A percentile compares a stretch with the other conserved stretches of the same genome.
Conservation (phyloP, 192 early-diverging fungal genomes). For the Coemansia sp. region DNA sequence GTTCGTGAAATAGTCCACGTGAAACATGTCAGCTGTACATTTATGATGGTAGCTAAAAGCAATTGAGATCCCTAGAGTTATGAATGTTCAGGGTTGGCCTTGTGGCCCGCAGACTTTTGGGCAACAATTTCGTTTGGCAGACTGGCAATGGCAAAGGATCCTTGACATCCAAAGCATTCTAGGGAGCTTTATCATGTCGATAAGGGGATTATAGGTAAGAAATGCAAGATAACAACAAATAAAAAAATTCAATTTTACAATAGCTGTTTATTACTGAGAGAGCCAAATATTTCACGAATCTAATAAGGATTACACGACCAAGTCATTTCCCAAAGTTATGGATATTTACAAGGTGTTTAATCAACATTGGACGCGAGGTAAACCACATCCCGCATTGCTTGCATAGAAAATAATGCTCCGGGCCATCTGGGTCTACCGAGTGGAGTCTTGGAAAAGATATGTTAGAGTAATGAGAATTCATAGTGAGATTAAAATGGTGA, state of each 20-base stretch:
- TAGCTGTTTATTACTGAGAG: no score
- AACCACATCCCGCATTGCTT: background rate
- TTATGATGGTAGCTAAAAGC: no score
- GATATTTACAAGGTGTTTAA: no score
- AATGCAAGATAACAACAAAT: background rate
- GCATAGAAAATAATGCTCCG: background rate
- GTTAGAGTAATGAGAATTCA: background rate
- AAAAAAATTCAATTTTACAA: no score
- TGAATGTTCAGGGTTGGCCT: no score
- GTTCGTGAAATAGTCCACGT: background rate
- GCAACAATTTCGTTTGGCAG: background rate
- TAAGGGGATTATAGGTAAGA: background rate
- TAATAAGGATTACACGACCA: no score
- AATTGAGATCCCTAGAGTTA: no score
- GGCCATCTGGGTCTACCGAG: background rate
- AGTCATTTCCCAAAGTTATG: no score
- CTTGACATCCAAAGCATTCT: background rate
- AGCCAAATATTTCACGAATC: no score
- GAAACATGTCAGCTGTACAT: no score
- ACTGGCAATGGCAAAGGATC: background rate
- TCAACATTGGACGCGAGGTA: background rate
- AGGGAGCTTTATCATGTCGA: background rate
- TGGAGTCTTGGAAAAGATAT: background rate
- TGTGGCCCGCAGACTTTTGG: no score
- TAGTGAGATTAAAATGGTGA: background rate